Evolutionary conservation across 202 grass and related monocot species (phyloP).

Genomic region (Carex sylvatica): DNA sequence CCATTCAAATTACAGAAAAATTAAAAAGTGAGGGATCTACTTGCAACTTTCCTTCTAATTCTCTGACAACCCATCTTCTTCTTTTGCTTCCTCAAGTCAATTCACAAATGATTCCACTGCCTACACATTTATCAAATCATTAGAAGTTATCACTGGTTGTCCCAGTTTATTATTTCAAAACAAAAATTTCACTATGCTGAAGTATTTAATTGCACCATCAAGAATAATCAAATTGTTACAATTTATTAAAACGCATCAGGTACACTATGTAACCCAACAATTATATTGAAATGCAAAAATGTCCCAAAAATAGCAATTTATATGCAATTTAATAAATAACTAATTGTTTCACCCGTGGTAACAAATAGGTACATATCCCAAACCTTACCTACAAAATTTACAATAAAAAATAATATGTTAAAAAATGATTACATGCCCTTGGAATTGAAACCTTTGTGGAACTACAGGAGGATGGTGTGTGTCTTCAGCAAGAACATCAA

Average conservation of each 20-base stretch:
- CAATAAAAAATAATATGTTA: not conserved
- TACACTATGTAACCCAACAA: not conserved
- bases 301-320: not conserved
- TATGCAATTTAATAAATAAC: too few species aligned
- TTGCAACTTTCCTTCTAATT: too few species aligned
- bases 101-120: slow-evolving; percentile 85
- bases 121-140: slow-evolving; percentile 31
- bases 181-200: not conserved
- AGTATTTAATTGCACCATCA: not conserved
- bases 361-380: too few species aligned
- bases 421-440: slow-evolving; percentile 59
- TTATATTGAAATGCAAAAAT: not conserved
- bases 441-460: slow-evolving; percentile 73
- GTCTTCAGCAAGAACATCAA: slow-evolving; percentile 90
- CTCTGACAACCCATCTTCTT: too few species aligned
- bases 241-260: not conserved
- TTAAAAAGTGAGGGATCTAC: too few species aligned
- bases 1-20: too few species aligned
- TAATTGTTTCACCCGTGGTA: too few species aligned
- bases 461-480: slow-evolving; percentile 87
- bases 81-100: slow-evolving; percentile 88
- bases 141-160: not conserved
- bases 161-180: not conserved
- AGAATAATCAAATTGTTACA: not conserved
- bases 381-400: not conserved